phyloP scores from a whole-genome alignment of 805 yeast species.

The Ogataea haglerorum region DNA sequence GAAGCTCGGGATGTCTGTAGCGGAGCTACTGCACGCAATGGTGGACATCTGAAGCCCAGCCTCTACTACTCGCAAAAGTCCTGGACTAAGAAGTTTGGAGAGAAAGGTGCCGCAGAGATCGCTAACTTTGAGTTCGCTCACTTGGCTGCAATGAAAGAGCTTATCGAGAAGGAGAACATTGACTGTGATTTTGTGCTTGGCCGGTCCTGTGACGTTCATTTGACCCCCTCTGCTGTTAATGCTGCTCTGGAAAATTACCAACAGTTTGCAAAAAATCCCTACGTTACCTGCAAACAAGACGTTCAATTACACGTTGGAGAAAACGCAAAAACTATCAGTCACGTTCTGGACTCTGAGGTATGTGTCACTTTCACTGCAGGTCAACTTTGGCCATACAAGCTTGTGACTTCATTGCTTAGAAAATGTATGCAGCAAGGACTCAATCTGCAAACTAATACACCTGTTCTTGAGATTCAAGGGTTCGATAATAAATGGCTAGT shows the following conservation, averaged over 20 bases:
- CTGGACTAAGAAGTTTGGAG: slow-evolving; percentile 22
- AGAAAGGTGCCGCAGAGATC: slow-evolving; percentile 34
- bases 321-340: slow-evolving; percentile 28
- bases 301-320: slow-evolving; percentile 34
- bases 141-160: slow-evolving; percentile 30
- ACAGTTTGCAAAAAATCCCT: slow-evolving; percentile 28
- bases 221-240: slow-evolving; percentile 11
- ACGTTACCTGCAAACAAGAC: slow-evolving; percentile 28
- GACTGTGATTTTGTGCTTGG: slow-evolving; percentile 33
- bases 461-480: slow-evolving; percentile 29
- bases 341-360: slow-evolving; percentile 29
- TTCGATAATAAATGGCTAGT: slow-evolving; percentile 29
- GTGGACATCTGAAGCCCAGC: slow-evolving; percentile 46
- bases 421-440: slow-evolving; percentile 32
- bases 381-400: slow-evolving; percentile 43
- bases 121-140: slow-evolving; percentile 38
- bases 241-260: slow-evolving; percentile 15
- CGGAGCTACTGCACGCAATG: slow-evolving; percentile 47
- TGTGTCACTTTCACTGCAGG: slow-evolving; percentile 41
- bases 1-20: slow-evolving; percentile 42
- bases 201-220: slow-evolving; percentile 31
- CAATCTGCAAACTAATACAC: slow-evolving; percentile 41
- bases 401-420: slow-evolving; percentile 34
- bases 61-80: slow-evolving; percentile 17
- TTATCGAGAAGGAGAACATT: slow-evolving; percentile 33